Evolutionary conservation across 352 stramenopile species (phyloP), one percentile per base, ranked within the genome.

Genomic region (Aphanomyces stellatus): DNA sequence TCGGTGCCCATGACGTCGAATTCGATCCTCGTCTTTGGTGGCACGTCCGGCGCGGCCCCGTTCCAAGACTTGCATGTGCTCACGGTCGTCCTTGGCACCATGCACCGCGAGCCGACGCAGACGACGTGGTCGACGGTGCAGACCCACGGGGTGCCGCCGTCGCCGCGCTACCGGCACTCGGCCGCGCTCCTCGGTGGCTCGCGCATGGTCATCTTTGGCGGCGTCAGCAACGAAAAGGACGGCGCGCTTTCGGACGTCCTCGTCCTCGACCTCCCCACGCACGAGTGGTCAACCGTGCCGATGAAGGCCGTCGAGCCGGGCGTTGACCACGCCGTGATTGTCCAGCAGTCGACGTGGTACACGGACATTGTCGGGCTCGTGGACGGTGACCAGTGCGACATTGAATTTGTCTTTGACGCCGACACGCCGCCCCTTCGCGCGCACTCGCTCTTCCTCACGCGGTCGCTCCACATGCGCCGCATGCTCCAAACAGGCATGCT

Each of bases 401-500:
- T 57, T 34, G 25, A 22, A 5, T 57, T 57, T 34, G 17, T 33
- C 6, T 57, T 57, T 24, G 2, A 57, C 30, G 25, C 25, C 25
- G 13, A 33, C 49, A 34, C 19, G 11, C 22, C 22, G 1, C 4
- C 49, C 11, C 49, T 57, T 17, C 25, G 30, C 11, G 49, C 49
- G 5, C 49, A 57, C 30, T 57, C 49, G 49, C 30, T 57, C 30
- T 33, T 57, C 49, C 30, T 57, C 25, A 37, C n/a, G 25, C 19
- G 49, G 27, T 57, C 49, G 6, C 49, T 57, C 4, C 49, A 57
- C 49, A 57, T 57, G 49, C 49, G 49, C 7, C 49, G 49, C 11
- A 57, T 57, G 49, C 49, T 57, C 22, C 49, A 57, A 7, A 57
- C 49, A 7, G 49, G 49, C 11, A 57, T 57, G 49, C 25, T 57